Conservation (phyloP, 23 red algal genomes). For the Gracilaria gracilis region DNA sequence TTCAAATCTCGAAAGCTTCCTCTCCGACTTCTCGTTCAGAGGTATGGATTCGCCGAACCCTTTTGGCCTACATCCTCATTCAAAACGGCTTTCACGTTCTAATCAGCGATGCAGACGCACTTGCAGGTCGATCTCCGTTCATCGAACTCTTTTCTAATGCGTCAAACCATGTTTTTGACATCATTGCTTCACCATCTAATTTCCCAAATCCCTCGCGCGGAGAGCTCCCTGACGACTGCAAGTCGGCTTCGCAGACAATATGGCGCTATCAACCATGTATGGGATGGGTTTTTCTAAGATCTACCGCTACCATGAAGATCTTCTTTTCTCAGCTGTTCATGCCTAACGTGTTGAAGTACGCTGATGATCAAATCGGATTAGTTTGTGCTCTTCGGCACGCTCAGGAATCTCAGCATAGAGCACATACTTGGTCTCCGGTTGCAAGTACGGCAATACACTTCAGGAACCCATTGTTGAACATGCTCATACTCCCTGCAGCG, state of each 20-base stretch:
- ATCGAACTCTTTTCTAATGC: background rate
- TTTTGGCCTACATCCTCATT: background rate
- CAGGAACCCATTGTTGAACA: constrained; percentile 8
- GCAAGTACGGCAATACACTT: background rate
- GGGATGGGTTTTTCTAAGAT: constrained; percentile 48
- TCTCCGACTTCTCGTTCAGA: constrained; percentile 19
- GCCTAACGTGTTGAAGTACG: constrained; percentile 16
- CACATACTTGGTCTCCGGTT: background rate
- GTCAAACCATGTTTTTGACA: background rate
- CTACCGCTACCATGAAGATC: background rate
- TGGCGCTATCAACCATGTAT: constrained; percentile 52
- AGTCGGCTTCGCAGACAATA: background rate
- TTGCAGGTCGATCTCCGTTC: constrained; percentile 45
- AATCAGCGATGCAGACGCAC: constrained; percentile 46
- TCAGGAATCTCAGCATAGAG: background rate
- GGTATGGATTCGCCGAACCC: constrained; percentile 36
- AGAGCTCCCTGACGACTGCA: constrained; percentile 25
- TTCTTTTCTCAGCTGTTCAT: constrained; percentile 29
- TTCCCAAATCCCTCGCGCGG: constrained; percentile 38
- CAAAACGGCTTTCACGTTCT: constrained; percentile 33
- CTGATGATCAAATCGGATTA: constrained; percentile 51
- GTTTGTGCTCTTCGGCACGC: constrained; percentile 12
- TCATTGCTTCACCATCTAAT: constrained; percentile 46
- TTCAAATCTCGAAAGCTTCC: background rate
- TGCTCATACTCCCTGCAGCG: constrained; percentile 23